A percentile compares a stretch with the other conserved stretches of the same genome.
Conservation (phyloP, 345 rosid species). For the Raphanus raphanistrum region DNA sequence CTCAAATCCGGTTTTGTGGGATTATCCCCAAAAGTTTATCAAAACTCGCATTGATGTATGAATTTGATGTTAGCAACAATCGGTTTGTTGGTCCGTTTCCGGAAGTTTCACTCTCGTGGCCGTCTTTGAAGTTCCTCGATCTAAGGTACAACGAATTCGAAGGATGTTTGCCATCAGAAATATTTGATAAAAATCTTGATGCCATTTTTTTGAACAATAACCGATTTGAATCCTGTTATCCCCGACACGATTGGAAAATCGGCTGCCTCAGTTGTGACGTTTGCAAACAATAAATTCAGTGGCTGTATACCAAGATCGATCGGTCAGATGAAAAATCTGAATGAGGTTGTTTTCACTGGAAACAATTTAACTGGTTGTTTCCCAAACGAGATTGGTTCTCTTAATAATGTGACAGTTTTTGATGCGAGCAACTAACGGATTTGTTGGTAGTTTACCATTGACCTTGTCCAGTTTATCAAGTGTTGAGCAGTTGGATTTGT, state of each 20-base stretch:
- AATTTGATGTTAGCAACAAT: slow-evolving; percentile 71
- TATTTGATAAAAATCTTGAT: slow-evolving; percentile 61
- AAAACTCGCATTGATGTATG: slow-evolving; percentile 49
- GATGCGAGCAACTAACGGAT: slow-evolving; percentile 50
- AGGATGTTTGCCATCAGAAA: slow-evolving; percentile 53
- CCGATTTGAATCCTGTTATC: slow-evolving; percentile 48
- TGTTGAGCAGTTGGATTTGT: slow-evolving; percentile 45
- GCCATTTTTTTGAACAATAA: slow-evolving; percentile 68
- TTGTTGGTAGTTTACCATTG: slow-evolving; percentile 49
- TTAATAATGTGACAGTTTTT: slow-evolving; percentile 50
- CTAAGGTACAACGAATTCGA: slow-evolving; percentile 62
- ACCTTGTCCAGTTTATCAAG: slow-evolving; percentile 39
- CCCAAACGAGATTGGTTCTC: slow-evolving; percentile 59
- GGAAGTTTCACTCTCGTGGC: slow-evolving; percentile 38
- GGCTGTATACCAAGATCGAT: slow-evolving; percentile 66
- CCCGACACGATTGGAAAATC: slow-evolving; percentile 58
- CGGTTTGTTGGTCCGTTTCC: slow-evolving; percentile 65
- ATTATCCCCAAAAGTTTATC: slow-evolving; percentile 53
- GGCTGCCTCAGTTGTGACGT: slow-evolving; percentile 51
- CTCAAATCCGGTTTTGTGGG: slow-evolving; percentile 74
- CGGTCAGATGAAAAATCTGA: slow-evolving; percentile 52
- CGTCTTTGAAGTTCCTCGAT: slow-evolving; percentile 57
- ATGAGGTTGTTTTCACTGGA: slow-evolving; percentile 55
- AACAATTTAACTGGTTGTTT: slow-evolving; percentile 61
- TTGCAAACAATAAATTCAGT: slow-evolving; percentile 57